Conservation (phyloP, 257 asterid species). For the Ligustrum vulgare region DNA sequence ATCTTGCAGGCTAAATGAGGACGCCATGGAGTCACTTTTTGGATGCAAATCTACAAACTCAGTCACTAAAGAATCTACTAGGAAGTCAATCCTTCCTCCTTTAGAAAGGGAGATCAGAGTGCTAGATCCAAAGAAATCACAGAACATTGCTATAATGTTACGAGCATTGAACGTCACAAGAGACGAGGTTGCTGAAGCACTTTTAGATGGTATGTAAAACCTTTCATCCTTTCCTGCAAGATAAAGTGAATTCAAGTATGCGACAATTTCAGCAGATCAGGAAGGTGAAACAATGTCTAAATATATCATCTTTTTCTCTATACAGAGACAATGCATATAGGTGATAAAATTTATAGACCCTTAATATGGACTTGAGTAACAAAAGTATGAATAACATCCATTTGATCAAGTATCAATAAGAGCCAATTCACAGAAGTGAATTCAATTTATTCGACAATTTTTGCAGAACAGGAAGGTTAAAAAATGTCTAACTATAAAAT, state of each 20-base stretch:
- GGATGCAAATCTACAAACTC: slow-evolving; percentile 66
- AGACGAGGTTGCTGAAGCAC: slow-evolving; percentile 92
- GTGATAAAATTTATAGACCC: too few species aligned
- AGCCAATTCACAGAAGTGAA: background rate
- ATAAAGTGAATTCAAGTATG: background rate
- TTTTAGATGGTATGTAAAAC: slow-evolving; percentile 67
- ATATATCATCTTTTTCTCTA: slow-evolving; percentile 5
- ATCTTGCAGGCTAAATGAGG: slow-evolving; percentile 75
- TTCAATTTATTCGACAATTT: background rate
- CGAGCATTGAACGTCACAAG: slow-evolving; percentile 90
- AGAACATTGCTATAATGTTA: slow-evolving; percentile 84
- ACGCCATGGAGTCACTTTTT: slow-evolving; percentile 93
- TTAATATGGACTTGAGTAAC: too few species aligned
- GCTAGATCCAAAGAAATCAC: slow-evolving; percentile 95
- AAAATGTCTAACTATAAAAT: background rate
- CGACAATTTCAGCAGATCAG: background rate
- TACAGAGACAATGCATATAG: background rate
- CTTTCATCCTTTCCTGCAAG: slow-evolving; percentile 1
- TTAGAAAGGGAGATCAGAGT: slow-evolving; percentile 75
- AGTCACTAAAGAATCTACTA: slow-evolving; percentile 51
- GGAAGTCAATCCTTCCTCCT: slow-evolving; percentile 49
- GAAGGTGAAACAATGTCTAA: background rate
- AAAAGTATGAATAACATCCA: too few species aligned
- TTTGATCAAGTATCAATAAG: too few species aligned
- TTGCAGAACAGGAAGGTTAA: background rate